A percentile compares a stretch with the other conserved stretches of the same genome.
Evolutionary conservation across 176 grass and related monocot species (phyloP).

Genomic region (Poa pratensis): DNA sequence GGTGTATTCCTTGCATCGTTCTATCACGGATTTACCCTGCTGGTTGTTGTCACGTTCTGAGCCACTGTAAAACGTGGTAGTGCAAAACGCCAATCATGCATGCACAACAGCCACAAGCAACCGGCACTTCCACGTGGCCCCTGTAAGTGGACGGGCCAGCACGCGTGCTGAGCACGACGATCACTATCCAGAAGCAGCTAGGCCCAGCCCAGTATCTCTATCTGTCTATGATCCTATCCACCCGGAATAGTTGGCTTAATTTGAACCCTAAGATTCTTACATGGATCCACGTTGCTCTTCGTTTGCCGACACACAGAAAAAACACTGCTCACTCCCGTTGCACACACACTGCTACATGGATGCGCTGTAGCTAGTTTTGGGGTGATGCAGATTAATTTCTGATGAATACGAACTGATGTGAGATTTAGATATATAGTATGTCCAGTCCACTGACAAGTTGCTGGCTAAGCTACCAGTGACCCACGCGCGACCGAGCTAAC

Average conservation of each 20-base stretch:
- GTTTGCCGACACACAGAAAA: conserved; percentile 44
- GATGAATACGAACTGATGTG: neutral
- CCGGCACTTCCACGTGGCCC: too few relatives aligned
- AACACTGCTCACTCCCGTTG: conserved; percentile 1
- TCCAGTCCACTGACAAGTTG: neutral
- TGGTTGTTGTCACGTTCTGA: too few relatives aligned
- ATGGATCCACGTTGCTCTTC: conserved; percentile 25
- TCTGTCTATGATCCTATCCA: neutral
- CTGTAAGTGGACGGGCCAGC: too few relatives aligned
- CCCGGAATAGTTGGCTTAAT: neutral
- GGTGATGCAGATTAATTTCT: neutral
- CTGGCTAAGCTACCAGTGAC: too few relatives aligned
- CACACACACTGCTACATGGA: neutral
- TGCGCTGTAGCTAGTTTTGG: neutral
- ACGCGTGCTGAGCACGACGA: too few relatives aligned
- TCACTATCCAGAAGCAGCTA: neutral
- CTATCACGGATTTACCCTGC: too few relatives aligned
- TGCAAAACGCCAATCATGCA: too few relatives aligned
- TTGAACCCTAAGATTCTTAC: conserved; percentile 1
- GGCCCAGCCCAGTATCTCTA: neutral
- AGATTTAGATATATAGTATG: neutral
- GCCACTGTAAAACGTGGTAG: too few relatives aligned
- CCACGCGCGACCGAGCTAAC: neutral
- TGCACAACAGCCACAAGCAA: too few relatives aligned
- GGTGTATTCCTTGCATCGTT: too few relatives aligned